Conservation (phyloP, 768 basidiomycete species). For the Rhizopogon roseolus region DNA sequence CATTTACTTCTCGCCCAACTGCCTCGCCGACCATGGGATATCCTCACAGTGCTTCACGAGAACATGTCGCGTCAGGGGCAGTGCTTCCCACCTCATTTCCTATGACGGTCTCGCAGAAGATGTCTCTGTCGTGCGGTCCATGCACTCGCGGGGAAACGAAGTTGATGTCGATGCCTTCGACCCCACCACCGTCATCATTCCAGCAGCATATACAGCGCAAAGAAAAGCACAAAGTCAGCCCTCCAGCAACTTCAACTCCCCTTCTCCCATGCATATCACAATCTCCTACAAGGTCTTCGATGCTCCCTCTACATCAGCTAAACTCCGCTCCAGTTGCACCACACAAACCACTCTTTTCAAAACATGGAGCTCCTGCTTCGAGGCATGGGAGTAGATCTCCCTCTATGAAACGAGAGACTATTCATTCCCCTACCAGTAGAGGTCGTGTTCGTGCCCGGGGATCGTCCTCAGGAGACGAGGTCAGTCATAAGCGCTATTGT, state of each 20-base stretch:
- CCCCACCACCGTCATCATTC: background rate
- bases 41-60: background rate
- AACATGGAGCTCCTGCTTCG: background rate
- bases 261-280: background rate
- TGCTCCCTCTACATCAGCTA: background rate
- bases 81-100: background rate
- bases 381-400: background rate
- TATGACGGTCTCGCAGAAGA: background rate
- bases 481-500: background rate
- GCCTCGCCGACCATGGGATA: background rate
- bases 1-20: background rate
- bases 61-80: background rate
- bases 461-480: background rate
- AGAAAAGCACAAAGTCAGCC: background rate
- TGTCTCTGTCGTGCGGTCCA: background rate
- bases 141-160: background rate
- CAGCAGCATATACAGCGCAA: background rate
- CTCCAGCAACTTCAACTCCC: background rate
- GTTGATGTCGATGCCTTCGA: background rate
- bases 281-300: background rate
- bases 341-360: too few relatives aligned
- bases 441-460: background rate
- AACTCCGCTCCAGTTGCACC: background rate
- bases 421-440: background rate
- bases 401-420: background rate